A percentile compares a stretch with the other conserved stretches of the same genome.
phyloP scores from a whole-genome alignment of 2,329 filamentous ascomycete genomes.

The Penicillium sp. region DNA sequence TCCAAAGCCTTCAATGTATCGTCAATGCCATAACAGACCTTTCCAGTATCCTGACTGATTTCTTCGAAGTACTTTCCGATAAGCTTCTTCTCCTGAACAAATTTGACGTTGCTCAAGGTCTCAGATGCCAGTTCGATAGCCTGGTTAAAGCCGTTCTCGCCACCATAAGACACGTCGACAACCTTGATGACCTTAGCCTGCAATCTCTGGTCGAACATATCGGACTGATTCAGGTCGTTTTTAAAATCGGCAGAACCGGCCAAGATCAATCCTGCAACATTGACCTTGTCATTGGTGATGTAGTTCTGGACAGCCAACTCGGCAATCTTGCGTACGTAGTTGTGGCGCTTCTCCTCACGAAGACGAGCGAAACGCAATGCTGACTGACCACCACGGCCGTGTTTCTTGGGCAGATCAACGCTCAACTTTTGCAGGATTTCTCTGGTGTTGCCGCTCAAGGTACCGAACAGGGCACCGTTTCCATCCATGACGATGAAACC shows the following conservation, averaged over 20 bases:
- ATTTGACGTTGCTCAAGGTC: constrained; percentile 97
- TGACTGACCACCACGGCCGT: constrained; percentile 97
- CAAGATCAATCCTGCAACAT: constrained; percentile 87
- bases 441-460: constrained; percentile 90
- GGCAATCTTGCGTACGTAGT: constrained; percentile 97
- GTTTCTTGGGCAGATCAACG: constrained; percentile 98
- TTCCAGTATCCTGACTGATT: constrained; percentile 93
- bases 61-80: constrained; percentile 99
- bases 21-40: constrained; percentile 94
- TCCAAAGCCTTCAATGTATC: constrained; percentile 96
- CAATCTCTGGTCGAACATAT: constrained; percentile 90
- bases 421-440: constrained; percentile 97
- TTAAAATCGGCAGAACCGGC: constrained; percentile 99
- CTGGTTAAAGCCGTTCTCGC: constrained; percentile 99
- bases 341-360: constrained; percentile 98
- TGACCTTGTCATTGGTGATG: constrained; percentile 96
- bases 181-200: constrained; percentile 97
- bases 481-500: constrained; percentile 99
- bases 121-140: constrained; percentile 91
- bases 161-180: constrained; percentile 95
- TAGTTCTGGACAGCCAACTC: constrained; percentile 98
- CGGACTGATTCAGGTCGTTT: constrained; percentile 94
- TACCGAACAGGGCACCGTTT: constrained; percentile 95
- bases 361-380: constrained; percentile 98
- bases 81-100: constrained; percentile 99